phyloP scores from a whole-genome alignment of 495 filamentous ascomycete genomes.

The Aspergillus carlsbadensis region DNA sequence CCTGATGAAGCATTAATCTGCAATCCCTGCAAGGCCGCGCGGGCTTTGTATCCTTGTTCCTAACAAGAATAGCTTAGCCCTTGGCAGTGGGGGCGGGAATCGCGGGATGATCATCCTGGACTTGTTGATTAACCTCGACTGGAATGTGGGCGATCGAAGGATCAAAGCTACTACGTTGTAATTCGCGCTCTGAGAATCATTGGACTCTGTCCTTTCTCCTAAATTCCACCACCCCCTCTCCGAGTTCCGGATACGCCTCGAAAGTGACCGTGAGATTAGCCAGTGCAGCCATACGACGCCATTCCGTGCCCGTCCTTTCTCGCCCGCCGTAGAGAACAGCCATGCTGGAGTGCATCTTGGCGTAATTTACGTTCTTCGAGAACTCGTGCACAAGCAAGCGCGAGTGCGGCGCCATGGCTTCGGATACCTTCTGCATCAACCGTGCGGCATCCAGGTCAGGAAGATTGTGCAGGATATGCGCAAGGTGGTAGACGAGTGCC shows the following conservation, averaged over 20 bases:
- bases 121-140: too few species aligned
- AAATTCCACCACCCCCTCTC: slow-evolving; percentile 35
- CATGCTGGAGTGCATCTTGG: slow-evolving; percentile 37
- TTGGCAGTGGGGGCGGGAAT: too few species aligned
- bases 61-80: too few species aligned
- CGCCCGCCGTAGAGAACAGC: slow-evolving; percentile 35
- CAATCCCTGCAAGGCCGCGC: too few species aligned
- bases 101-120: too few species aligned
- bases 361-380: slow-evolving; percentile 34
- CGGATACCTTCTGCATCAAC: slow-evolving; percentile 38
- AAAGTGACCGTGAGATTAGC: slow-evolving; percentile 34
- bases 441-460: slow-evolving; percentile 37
- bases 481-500: slow-evolving; percentile 43
- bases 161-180: too few species aligned
- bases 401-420: slow-evolving; percentile 47
- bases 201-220: slow-evolving; percentile 8
- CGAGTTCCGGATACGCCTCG: slow-evolving; percentile 31
- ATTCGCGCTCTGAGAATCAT: too few species aligned
- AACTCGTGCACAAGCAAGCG: slow-evolving; percentile 46
- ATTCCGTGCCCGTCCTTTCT: slow-evolving; percentile 33
- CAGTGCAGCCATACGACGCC: slow-evolving; percentile 32
- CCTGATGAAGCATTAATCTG: too few species aligned
- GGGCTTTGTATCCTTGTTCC: too few species aligned
- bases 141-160: too few species aligned
- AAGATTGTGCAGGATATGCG: slow-evolving; percentile 46